Base-by-base conservation (phyloP, 768 basidiomycete species). In the Cyathus striatus region DNA sequence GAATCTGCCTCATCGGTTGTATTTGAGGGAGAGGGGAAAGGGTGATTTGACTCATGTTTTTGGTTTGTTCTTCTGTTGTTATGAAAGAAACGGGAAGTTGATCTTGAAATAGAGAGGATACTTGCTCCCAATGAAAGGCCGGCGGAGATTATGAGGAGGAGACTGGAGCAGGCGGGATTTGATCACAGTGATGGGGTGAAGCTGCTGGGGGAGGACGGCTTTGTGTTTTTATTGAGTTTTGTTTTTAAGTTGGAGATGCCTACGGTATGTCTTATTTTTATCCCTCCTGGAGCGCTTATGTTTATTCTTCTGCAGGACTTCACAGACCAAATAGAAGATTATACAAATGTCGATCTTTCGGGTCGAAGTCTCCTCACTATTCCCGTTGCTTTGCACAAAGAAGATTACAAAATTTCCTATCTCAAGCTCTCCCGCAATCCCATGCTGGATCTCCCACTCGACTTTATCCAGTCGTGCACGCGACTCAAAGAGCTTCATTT, bases 401-500 rank as follows among this genome's bases (percentile, higher is more conserved):
- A 90, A 46, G 92, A 93, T 1, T 82, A 86, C 50, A 77, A 78
- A 20, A 93, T 99, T 54, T 69, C 88, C 45, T 82, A 75, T 30
- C 83, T 98, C 45, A 89, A 87, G 47, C 76, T 98, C 12, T 95
- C 92, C 3, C 81, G 89, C 34, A 99, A 98, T 58, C 92, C 94
- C 2, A 90, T 95, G 79, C 77, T 94, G 42, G 94, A 98, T 61
- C 86, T 98, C 25, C 96, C 95, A 1, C 81, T 91, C 39, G 96
- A 98, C 63, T 99, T 99, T 58, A 85, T 96, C 44, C 90, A 96
- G 61, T 79, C 85, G 4, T 95, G 92, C 57, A 78, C 78, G 1
- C 77, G 72, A 4, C 76, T 99, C 6, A 82, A 84, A 44, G 93
- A 96, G 53, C 78, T 99, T 33, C 80, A 84, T 6, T 69, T 99